Percentiles rank a stretch among this genome's conserved stretches.
Evolutionary conservation across 306 rosid species (phyloP).

Genomic region (Amphicarpaea edgeworthii): DNA sequence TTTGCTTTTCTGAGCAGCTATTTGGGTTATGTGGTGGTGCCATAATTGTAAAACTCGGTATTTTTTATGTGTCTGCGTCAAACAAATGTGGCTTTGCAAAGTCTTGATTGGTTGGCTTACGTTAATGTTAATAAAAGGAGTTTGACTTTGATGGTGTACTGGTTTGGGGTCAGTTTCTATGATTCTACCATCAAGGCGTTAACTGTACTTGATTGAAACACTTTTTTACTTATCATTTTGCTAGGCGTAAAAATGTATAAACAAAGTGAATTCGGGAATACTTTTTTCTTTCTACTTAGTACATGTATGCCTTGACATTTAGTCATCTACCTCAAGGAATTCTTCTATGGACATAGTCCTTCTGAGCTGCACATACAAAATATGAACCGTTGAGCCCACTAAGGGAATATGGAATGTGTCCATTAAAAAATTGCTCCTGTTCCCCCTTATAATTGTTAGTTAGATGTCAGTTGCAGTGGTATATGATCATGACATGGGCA

Average conservation of each 20-base stretch:
- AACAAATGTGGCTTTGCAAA: constrained; percentile 15
- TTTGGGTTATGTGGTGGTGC: constrained; percentile 24
- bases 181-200: background rate
- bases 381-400: background rate
- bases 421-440: constrained; percentile 4
- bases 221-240: background rate
- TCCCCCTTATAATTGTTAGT: constrained; percentile 30
- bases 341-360: constrained; percentile 4
- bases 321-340: constrained; percentile 22
- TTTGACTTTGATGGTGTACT: constrained; percentile 6
- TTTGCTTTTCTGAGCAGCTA: constrained; percentile 23
- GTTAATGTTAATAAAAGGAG: background rate
- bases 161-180: constrained; percentile 21
- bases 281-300: background rate
- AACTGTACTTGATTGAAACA: constrained; percentile 36
- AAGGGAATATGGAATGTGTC: constrained; percentile 4
- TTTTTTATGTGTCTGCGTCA: constrained; percentile 31
- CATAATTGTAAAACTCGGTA: constrained; percentile 13
- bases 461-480: constrained; percentile 8
- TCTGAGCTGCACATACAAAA: constrained; percentile 5
- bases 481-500: constrained; percentile 13
- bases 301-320: constrained; percentile 18
- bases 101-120: constrained; percentile 28
- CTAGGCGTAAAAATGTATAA: background rate
- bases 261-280: background rate